A percentile compares a stretch with the other conserved stretches of the same genome.
Evolutionary conservation across 208 protist genomes (phyloP).

Genomic region (Acanthamoeba culbertsoni): DNA sequence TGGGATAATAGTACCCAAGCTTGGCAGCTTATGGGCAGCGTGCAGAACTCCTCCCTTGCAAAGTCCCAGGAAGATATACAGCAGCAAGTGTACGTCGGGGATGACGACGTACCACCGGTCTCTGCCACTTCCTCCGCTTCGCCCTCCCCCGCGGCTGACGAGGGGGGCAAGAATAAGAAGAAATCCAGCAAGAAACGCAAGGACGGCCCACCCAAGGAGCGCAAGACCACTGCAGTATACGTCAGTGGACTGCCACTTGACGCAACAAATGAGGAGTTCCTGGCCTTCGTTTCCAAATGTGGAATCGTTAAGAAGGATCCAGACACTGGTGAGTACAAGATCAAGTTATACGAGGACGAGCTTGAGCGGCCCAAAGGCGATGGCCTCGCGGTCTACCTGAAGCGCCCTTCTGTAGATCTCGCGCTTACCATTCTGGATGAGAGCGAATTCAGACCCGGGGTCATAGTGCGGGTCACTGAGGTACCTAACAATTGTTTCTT

Average conservation of each 20-base stretch:
- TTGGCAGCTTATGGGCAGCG: not conserved
- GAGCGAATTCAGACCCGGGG: conserved; percentile 40
- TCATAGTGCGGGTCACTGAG: not conserved
- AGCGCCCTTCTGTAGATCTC: conserved; percentile 37
- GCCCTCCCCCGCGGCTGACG: not conserved
- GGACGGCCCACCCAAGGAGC: not conserved
- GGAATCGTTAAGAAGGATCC: conserved; percentile 40
- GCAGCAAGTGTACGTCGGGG: not conserved
- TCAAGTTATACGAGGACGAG: conserved; percentile 54
- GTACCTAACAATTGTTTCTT: not conserved
- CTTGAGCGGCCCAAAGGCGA: conserved; percentile 47
- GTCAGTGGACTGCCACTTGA: not conserved
- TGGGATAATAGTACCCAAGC: conserved; percentile 10
- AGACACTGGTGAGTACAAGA: conserved; percentile 44
- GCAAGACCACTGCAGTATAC: not conserved
- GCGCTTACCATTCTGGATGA: conserved; percentile 27
- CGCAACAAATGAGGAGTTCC: not conserved
- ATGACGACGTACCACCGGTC: not conserved
- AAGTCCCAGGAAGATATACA: not conserved
- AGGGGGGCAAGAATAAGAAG: not conserved
- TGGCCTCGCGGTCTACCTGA: conserved; percentile 40
- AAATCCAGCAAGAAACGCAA: conserved; percentile 4
- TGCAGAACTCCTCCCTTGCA: not conserved
- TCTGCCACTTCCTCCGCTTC: not conserved
- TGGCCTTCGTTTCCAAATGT: conserved; percentile 33